Evolutionary conservation across 2,329 filamentous ascomycete genomes (phyloP).

Genomic region (Trichoderma brevicompactum): DNA sequence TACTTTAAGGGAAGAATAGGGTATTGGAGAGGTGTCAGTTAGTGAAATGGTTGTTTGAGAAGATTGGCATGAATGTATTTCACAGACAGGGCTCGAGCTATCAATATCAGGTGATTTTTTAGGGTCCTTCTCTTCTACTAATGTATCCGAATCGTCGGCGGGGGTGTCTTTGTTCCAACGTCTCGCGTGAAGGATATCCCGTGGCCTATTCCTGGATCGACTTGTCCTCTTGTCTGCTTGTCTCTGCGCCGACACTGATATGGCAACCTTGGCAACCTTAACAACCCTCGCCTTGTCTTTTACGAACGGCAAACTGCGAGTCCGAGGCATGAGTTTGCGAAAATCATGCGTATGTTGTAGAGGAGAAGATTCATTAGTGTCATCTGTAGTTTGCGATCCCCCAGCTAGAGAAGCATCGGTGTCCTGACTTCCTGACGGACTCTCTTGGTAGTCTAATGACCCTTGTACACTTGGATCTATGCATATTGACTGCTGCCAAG

Average conservation of each 20-base stretch:
- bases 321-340: constrained; percentile 39
- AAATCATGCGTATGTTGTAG: constrained; percentile 31
- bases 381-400: neutral
- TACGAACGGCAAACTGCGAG: constrained; percentile 40
- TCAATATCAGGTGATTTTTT: neutral
- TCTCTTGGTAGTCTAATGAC: neutral
- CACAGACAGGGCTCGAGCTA: neutral
- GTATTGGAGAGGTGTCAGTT: neutral
- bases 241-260: neutral
- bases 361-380: neutral
- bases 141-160: neutral
- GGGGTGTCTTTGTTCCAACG: neutral
- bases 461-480: neutral
- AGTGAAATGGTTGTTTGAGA: neutral
- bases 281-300: neutral
- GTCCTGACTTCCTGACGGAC: neutral
- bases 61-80: neutral
- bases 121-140: neutral
- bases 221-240: neutral
- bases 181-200: neutral
- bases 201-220: neutral
- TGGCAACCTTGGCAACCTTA: neutral
- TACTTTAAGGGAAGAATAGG: neutral
- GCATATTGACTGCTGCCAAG: too few relatives aligned
- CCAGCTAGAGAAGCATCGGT: neutral